Percentiles rank a stretch among this genome's conserved stretches.
Conservation (phyloP, 768 basidiomycete genomes). For the Boletus insuetus region DNA sequence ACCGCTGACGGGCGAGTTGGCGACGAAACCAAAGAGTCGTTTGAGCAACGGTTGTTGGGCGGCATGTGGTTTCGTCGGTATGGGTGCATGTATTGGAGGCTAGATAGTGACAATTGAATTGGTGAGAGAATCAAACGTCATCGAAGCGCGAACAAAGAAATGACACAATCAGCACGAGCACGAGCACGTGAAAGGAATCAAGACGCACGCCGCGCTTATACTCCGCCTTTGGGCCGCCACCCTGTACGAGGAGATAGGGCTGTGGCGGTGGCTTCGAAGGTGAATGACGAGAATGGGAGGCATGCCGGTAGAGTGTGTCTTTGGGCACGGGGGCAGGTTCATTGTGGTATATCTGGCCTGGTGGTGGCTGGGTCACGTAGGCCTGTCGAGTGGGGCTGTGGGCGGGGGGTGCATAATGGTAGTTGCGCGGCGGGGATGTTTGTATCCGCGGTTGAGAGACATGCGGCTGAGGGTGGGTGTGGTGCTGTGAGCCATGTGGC, state of each 20-base stretch:
- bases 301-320: slow-evolving; percentile 15
- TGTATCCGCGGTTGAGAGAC: slow-evolving; percentile 13
- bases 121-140: slow-evolving; percentile 1
- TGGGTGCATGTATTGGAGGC: slow-evolving; percentile 28
- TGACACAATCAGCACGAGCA: slow-evolving; percentile 14
- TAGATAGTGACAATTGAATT: slow-evolving; percentile 2
- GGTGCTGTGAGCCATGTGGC: slow-evolving; percentile 5
- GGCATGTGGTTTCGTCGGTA: slow-evolving; percentile 28
- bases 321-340: slow-evolving; percentile 13
- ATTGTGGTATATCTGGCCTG: slow-evolving; percentile 26
- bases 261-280: slow-evolving; percentile 23
- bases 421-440: slow-evolving; percentile 16
- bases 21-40: slow-evolving; percentile 28
- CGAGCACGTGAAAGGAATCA: slow-evolving; percentile 7
- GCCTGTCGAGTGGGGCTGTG: slow-evolving; percentile 15
- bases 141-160: background rate
- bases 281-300: slow-evolving; percentile 23
- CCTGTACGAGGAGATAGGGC: slow-evolving; percentile 24
- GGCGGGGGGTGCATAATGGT: slow-evolving; percentile 16
- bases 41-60: slow-evolving; percentile 28
- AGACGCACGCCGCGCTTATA: slow-evolving; percentile 32
- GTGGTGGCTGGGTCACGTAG: slow-evolving; percentile 28
- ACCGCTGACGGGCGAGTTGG: slow-evolving; percentile 23
- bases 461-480: slow-evolving; percentile 20
- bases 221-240: slow-evolving; percentile 30